phyloP scores from a whole-genome alignment of 2,329 filamentous ascomycete species.

The Dactylellina parvicollis region DNA sequence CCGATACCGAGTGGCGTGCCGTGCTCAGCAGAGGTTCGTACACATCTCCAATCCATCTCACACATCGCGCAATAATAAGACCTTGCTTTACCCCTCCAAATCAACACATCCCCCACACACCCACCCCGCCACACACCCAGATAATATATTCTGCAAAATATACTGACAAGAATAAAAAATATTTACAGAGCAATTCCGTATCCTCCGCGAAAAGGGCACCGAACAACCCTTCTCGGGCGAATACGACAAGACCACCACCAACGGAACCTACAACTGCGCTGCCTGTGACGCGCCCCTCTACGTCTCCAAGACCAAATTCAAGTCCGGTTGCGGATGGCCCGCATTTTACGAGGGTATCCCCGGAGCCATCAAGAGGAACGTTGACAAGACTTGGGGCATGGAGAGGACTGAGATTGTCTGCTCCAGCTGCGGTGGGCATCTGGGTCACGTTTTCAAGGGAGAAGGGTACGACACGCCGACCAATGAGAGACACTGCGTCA shows the following conservation, averaged over 20 bases:
- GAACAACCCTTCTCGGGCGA: slow-evolving; percentile 81
- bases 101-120: slow-evolving; percentile 60
- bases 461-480: slow-evolving; percentile 86
- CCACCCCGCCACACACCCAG: slow-evolving; percentile 60
- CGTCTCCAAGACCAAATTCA: slow-evolving; percentile 93
- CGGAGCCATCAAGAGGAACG: slow-evolving; percentile 83
- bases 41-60: not conserved
- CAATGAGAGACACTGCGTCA: slow-evolving; percentile 96
- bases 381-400: slow-evolving; percentile 83
- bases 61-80: not conserved
- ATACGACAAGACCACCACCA: slow-evolving; percentile 86
- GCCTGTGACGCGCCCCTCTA: slow-evolving; percentile 89
- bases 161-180: slow-evolving; percentile 1
- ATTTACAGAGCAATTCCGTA: slow-evolving; percentile 91
- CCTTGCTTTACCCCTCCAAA: not conserved
- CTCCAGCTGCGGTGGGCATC: slow-evolving; percentile 89
- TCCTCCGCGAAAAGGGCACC: slow-evolving; percentile 91
- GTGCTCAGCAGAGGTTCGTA: slow-evolving; percentile 75
- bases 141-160: not conserved
- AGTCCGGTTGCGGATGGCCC: slow-evolving; percentile 95
- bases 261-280: slow-evolving; percentile 86
- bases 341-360: slow-evolving; percentile 97
- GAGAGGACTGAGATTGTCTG: slow-evolving; percentile 91
- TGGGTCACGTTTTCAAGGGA: slow-evolving; percentile 92
- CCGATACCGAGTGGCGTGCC: slow-evolving; percentile 86